These are phyloP conservation scores for Sporothrix pseudoabietina DNA, from an alignment of 2,329 filamentous ascomycete species.

Conservation along the genomic window DNA sequence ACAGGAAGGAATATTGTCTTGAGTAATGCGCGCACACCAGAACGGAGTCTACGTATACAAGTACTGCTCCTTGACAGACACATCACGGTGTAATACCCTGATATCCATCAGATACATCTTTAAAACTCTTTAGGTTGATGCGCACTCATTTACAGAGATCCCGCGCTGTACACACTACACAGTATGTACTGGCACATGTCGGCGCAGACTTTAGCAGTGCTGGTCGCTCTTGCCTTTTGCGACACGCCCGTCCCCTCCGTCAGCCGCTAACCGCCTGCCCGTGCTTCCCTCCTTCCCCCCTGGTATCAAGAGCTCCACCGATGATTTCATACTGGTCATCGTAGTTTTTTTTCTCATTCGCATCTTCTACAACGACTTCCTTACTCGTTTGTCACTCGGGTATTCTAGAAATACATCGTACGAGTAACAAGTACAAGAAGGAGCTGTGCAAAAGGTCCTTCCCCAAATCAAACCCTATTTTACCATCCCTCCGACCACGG, in stretches of 20 bases:
- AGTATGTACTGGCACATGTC: background rate
- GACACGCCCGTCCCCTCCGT: background rate
- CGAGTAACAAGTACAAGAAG: background rate
- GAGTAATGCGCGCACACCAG: background rate
- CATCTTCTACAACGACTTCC: background rate
- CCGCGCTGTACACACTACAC: background rate
- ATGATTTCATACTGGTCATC: constrained; percentile 26
- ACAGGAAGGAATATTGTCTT: constrained; percentile 1
- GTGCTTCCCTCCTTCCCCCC: constrained; percentile 18
- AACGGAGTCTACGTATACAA: background rate
- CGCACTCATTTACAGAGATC: background rate
- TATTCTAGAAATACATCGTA: background rate
- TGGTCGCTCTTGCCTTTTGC: constrained; percentile 3
- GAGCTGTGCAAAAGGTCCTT: background rate
- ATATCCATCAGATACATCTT: background rate
- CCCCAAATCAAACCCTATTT: background rate
- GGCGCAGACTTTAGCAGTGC: background rate
- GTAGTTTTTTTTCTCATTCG: constrained; percentile 3
- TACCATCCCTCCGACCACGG: background rate
- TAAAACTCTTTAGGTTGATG: background rate
- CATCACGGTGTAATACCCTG: background rate
- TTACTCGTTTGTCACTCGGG: background rate
- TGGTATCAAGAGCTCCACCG: constrained; percentile 24
- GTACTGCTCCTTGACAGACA: background rate
- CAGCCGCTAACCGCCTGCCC: background rate